Evolutionary conservation across 2,329 filamentous ascomycete genomes (phyloP).

Genomic region (Colletotrichum chrysophilum): DNA sequence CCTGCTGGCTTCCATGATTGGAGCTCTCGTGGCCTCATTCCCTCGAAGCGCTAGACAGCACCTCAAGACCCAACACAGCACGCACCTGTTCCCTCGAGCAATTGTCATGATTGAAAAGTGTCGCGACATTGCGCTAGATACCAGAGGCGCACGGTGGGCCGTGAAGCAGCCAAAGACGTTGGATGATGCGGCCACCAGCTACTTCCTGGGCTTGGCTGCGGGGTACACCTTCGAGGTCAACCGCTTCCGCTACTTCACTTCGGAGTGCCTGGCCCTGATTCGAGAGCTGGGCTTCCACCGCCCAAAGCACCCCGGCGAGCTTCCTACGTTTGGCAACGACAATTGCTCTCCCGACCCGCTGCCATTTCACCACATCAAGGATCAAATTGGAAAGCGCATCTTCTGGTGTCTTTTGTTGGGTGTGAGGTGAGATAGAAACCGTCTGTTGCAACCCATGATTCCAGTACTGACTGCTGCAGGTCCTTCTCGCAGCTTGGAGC

Average conservation of each 20-base stretch:
- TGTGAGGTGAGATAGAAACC: slow-evolving; percentile 57
- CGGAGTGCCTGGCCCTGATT: slow-evolving; percentile 73
- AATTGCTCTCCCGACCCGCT: slow-evolving; percentile 42
- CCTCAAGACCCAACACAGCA: slow-evolving; percentile 69
- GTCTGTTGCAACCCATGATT: background rate
- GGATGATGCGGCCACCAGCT: slow-evolving; percentile 72
- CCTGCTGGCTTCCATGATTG: slow-evolving; percentile 77
- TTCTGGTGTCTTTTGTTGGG: slow-evolving; percentile 86
- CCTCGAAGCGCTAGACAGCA: slow-evolving; percentile 74
- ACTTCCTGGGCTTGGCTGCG: slow-evolving; percentile 72
- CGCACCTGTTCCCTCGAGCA: slow-evolving; percentile 71
- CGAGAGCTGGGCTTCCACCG: slow-evolving; percentile 71
- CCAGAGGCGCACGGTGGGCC: slow-evolving; percentile 62
- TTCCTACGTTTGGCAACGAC: slow-evolving; percentile 45
- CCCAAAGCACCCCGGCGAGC: slow-evolving; percentile 47
- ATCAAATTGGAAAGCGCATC: slow-evolving; percentile 77
- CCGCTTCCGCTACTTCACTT: slow-evolving; percentile 72
- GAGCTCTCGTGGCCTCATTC: slow-evolving; percentile 75
- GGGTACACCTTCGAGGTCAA: slow-evolving; percentile 73
- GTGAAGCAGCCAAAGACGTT: slow-evolving; percentile 53
- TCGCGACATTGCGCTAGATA: slow-evolving; percentile 70
- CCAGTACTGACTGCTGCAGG: slow-evolving; percentile 42
- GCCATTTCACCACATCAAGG: slow-evolving; percentile 71
- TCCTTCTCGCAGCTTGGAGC: slow-evolving; percentile 81
- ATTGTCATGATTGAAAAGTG: slow-evolving; percentile 75